Evolutionary conservation across 2,329 filamentous ascomycete genomes (phyloP), one percentile per base, ranked within the genome.

Genomic region (Aspergillus ochraceus): DNA sequence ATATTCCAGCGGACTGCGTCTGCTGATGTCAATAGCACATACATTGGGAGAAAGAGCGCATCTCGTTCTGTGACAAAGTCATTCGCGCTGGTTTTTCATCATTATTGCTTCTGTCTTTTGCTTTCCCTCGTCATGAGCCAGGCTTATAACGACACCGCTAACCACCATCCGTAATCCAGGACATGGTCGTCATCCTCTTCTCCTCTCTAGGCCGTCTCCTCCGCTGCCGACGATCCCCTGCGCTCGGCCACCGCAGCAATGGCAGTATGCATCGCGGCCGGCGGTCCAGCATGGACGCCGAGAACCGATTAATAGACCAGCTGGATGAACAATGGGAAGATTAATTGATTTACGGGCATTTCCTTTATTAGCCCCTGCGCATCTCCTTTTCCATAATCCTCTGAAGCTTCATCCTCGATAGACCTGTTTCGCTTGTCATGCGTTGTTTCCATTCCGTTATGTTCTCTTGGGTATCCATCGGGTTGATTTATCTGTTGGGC

Each of bases 281-380:
- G 60, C 14, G 42, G 20, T 30, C 49, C 17, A 63, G 80, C 52
- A 77, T 84, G 6, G 94, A 97, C 60, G 93, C 92, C 57, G 95
- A 98, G 78, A 97, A 98, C 76, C 82, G 92, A 64, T 79, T 98
- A 68, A 98, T 99, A 74, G 94, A 98, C 75, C 92, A 97, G 76
- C 82, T 97, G 60, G 95, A 98, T 70, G 94, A 98, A 75, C 93
- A 97, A 74, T 98, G 94, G 94, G 93, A 97, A 68, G 93, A 97
- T 66, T 80, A 59, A 66, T 26, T 9, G 10, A 24, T 51, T 22
- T 20, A 47, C 22, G 45, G 8, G 19, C 3, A 11, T 24, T 17
- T 22, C 11, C 24, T 4, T 2, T 3, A 12, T 24, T 12, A 11
- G 12, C 8, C 12, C 10, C 17, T 5, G 45, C 9, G 3, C 20